phyloP scores from a whole-genome alignment of 768 basidiomycete genomes.

The Panaeolus cyanescens region DNA sequence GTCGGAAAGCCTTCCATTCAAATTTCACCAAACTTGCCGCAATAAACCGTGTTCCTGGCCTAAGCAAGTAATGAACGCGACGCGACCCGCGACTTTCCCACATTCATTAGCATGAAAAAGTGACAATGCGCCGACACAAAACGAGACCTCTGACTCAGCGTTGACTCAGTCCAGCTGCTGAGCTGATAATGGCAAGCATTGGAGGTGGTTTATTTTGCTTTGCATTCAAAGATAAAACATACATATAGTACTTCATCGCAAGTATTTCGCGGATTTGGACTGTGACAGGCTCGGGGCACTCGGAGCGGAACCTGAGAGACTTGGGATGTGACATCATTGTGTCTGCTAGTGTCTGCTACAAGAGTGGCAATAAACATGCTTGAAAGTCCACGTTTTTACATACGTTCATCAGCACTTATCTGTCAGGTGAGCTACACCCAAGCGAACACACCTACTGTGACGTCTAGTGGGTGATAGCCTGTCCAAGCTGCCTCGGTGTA shows the following conservation, averaged over 20 bases:
- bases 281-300: background rate
- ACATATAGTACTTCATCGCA: no score
- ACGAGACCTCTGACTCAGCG: background rate
- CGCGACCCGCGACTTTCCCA: background rate
- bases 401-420: background rate
- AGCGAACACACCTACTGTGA: no score
- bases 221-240: no score
- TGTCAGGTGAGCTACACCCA: background rate
- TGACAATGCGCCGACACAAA: background rate
- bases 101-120: background rate
- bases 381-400: background rate
- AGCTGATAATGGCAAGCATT: no score
- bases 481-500: no score
- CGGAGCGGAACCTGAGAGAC: background rate
- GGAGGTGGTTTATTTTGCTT: no score
- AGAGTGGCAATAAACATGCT: background rate
- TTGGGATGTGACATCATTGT: background rate
- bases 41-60: background rate
- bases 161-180: background rate
- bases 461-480: no score
- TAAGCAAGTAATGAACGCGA: slow-evolving; percentile 2
- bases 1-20: no score
- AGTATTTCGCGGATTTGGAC: background rate
- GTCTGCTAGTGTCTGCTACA: background rate
- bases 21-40: background rate